A percentile compares a stretch with the other conserved stretches of the same genome.
phyloP scores from a whole-genome alignment of 2,329 filamentous ascomycete genomes.

The Botrytis byssoidea region DNA sequence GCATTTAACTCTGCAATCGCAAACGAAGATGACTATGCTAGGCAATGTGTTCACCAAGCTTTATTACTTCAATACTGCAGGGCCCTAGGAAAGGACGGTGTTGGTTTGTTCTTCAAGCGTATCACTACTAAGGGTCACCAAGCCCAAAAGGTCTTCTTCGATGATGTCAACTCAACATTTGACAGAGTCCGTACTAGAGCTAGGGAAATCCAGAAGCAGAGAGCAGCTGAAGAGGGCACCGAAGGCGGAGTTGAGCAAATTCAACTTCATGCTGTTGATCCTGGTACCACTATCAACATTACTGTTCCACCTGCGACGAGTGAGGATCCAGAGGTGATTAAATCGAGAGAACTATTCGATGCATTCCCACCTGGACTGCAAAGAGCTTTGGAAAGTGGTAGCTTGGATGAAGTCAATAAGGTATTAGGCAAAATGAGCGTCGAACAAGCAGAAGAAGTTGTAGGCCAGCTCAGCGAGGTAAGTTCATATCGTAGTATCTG shows the following conservation, averaged over 20 bases:
- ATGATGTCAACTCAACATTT: slow-evolving; percentile 90
- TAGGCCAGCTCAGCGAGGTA: slow-evolving; percentile 73
- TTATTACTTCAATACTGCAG: slow-evolving; percentile 93
- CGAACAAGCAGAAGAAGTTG: slow-evolving; percentile 80
- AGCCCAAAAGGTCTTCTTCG: slow-evolving; percentile 84
- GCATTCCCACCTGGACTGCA: slow-evolving; percentile 78
- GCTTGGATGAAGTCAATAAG: slow-evolving; percentile 82
- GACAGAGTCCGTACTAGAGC: slow-evolving; percentile 72
- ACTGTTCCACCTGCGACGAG: slow-evolving; percentile 69
- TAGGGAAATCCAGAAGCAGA: slow-evolving; percentile 46
- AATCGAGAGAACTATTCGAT: slow-evolving; percentile 75
- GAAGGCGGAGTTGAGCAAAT: slow-evolving; percentile 85
- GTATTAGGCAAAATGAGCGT: slow-evolving; percentile 87
- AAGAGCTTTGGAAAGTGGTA: slow-evolving; percentile 82
- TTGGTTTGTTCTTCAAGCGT: slow-evolving; percentile 91
- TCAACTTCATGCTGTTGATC: slow-evolving; percentile 93
- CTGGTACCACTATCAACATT: slow-evolving; percentile 88
- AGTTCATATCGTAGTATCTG: slow-evolving; percentile 32
- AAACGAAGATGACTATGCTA: slow-evolving; percentile 70
- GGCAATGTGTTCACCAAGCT: slow-evolving; percentile 90
- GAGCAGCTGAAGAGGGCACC: slow-evolving; percentile 54
- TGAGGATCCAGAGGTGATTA: slow-evolving; percentile 61
- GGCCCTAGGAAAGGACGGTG: slow-evolving; percentile 81
- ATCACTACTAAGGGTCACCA: slow-evolving; percentile 88
- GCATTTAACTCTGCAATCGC: slow-evolving; percentile 87